Conservation (phyloP, 1,139 yeast species). For the Eremothecium sinecaudum region DNA sequence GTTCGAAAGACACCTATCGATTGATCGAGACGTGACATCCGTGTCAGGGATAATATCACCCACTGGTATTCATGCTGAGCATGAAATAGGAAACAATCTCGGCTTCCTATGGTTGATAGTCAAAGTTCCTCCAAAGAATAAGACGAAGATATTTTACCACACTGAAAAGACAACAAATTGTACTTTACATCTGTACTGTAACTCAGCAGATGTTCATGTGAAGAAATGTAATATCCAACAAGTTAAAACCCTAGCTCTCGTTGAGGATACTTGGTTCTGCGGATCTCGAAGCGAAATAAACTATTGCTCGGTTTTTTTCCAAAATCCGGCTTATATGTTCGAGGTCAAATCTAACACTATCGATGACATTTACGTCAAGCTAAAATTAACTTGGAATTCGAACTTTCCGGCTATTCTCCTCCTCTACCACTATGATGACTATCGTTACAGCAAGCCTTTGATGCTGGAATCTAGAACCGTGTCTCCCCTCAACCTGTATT, state of each 20-base stretch:
- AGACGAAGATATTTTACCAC: conserved; percentile 23
- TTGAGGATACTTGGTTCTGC: conserved; percentile 43
- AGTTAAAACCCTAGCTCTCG: conserved; percentile 14
- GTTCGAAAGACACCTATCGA: conserved; percentile 33
- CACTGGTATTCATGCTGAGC: conserved; percentile 12
- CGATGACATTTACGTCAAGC: conserved; percentile 20
- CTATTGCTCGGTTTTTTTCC: conserved; percentile 38
- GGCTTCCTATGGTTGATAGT: conserved; percentile 30
- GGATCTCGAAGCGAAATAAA: conserved; percentile 44
- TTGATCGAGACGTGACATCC: conserved; percentile 2
- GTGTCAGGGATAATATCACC: neutral
- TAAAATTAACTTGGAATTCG: conserved; percentile 40
- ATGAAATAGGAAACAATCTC: conserved; percentile 28
- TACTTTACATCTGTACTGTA: conserved; percentile 36
- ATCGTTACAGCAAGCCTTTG: conserved; percentile 28
- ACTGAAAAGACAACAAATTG: conserved; percentile 29
- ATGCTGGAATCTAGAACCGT: conserved; percentile 18
- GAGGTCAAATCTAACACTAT: conserved; percentile 18
- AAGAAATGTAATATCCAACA: conserved; percentile 31
- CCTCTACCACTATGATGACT: conserved; percentile 29
- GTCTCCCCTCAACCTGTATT: conserved; percentile 21
- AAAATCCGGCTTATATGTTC: conserved; percentile 55
- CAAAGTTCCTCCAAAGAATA: conserved; percentile 17
- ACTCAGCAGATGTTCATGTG: conserved; percentile 24
- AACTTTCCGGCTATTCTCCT: conserved; percentile 25